Evolutionary conservation across 345 rosid genomes (phyloP), one percentile per base, ranked within the genome.

Genomic region (Hibiscus mutabilis): DNA sequence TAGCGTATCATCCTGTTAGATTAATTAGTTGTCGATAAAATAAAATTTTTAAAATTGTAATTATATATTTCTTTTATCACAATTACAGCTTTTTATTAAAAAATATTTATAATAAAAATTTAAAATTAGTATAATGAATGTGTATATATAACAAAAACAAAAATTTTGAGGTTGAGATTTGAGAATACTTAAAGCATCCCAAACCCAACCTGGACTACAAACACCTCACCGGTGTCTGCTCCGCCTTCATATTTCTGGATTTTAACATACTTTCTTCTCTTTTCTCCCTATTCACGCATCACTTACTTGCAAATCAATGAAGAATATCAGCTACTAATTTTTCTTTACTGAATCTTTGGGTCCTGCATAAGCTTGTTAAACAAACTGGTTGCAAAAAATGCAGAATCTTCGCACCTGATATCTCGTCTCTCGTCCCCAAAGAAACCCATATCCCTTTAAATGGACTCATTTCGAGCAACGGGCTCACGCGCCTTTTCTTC

Each of bases 361-460:
- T 37, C 37, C 60, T 35, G 63, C 49, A 4, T 33, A 62, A 35
- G 12, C 2, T 33, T 24, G 21, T 44, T 21, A 14, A 0, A 5
- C 6, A 60, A 44, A 65, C 69, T 66, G 69, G 53, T 42, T 55
- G 5, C n/a, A 47, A 18, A 49, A 67, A 72, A 66, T 42, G 90
- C 84, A 84, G 65, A 80, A 74, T 31, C 81, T 93, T 35, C 74
- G 66, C n/a, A 73, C 49, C 12, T 85, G 21, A 56, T 86, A 4
- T 80, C 81, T 55, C 87, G 88, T 40, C 64, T 90, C 19, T 73
- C 88, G 1, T 74, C 87, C n/a, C 19, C 78, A 63, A 77, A 62
- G 27, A 79, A 57, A 75, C 47, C 60, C 12, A 19, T 27, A 12
- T 15, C 66, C 5, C 0, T 53, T 76, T 60, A 68, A 27, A 21